phyloP scores from a whole-genome alignment of 2,329 filamentous ascomycete species.

The Fusarium chaquense region DNA sequence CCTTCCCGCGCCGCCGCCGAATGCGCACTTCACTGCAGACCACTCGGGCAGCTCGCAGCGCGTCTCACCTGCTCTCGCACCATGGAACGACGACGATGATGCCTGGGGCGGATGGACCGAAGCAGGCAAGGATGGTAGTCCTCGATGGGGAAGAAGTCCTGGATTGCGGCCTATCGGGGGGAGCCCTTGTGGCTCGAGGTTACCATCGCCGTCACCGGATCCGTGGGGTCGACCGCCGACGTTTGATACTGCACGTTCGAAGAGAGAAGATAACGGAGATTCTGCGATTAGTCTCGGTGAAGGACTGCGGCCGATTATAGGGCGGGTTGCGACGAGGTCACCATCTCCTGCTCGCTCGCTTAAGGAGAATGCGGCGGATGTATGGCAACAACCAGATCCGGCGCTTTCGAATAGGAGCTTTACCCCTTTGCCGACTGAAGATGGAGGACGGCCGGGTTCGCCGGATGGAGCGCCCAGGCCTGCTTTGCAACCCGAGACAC shows the following conservation, averaged over 20 bases:
- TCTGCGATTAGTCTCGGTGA: conserved; percentile 50
- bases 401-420: conserved; percentile 21
- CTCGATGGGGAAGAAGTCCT: conserved; percentile 52
- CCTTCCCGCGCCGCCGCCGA: conserved; percentile 51
- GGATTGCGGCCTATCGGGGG: conserved; percentile 48
- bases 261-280: conserved; percentile 44
- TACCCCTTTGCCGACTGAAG: conserved; percentile 25
- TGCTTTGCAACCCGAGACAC: conserved; percentile 28
- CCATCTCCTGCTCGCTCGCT: conserved; percentile 22
- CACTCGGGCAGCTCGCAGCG: conserved; percentile 42
- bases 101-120: conserved; percentile 55
- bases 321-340: conserved; percentile 24
- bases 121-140: conserved; percentile 43
- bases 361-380: conserved; percentile 37
- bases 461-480: conserved; percentile 32
- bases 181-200: conserved; percentile 44
- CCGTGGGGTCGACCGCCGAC: conserved; percentile 47
- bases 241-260: conserved; percentile 29
- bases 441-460: conserved; percentile 36
- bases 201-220: conserved; percentile 47
- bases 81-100: conserved; percentile 53
- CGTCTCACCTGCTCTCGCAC: conserved; percentile 42
- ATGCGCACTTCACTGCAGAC: conserved; percentile 49
- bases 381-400: conserved; percentile 32
- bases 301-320: conserved; percentile 26